Conservation (phyloP, 257 asterid genomes). For the Ligustrum vulgare region DNA sequence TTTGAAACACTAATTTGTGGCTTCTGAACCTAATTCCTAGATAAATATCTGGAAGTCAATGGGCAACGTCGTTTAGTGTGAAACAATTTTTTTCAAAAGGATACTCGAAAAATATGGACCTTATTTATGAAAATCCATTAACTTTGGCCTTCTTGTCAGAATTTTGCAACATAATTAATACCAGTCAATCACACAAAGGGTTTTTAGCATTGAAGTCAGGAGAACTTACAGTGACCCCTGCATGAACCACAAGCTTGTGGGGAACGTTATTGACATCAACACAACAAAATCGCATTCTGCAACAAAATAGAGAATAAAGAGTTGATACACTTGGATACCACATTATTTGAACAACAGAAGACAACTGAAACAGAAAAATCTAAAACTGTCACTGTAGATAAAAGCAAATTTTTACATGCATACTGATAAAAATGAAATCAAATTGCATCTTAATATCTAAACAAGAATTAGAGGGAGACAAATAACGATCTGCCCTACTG, state of each 20-base stretch:
- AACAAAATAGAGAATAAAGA: constrained; percentile 21
- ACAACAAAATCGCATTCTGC: constrained; percentile 71
- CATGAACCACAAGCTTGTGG: constrained; percentile 78
- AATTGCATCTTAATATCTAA: not conserved
- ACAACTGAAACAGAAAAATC: not conserved
- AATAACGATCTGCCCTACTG: not conserved
- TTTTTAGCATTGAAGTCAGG: constrained; percentile 6
- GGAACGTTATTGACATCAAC: constrained; percentile 85
- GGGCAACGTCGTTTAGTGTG: not conserved
- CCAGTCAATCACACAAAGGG: not conserved
- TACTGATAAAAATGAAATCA: not conserved
- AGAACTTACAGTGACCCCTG: constrained; percentile 85
- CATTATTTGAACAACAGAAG: constrained; percentile 8
- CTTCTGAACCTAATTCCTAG: not conserved
- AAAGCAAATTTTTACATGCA: not conserved
- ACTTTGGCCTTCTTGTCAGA: not conserved
- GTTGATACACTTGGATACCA: not conserved
- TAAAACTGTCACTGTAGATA: not conserved
- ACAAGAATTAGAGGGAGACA: not conserved
- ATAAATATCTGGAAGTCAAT: not conserved
- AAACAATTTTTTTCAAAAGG: not conserved
- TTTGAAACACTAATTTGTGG: not conserved
- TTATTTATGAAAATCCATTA: not conserved
- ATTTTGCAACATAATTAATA: not conserved
- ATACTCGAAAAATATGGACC: not conserved